phyloP scores from a whole-genome alignment of 2,329 filamentous ascomycete genomes.

The Colletotrichum sp. region DNA sequence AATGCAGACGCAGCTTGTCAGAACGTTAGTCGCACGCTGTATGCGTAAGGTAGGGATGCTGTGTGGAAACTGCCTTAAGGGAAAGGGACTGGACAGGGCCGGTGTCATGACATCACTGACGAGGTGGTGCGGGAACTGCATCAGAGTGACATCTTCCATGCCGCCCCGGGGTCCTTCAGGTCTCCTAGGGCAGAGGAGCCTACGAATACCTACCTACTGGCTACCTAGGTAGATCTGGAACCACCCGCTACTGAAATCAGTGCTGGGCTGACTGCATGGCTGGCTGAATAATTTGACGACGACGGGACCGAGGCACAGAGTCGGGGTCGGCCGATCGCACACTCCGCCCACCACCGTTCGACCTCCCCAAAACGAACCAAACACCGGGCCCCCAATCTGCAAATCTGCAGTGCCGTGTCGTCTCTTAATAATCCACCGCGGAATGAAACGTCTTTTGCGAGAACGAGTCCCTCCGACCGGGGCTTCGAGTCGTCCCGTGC shows the following conservation, averaged over 20 bases:
- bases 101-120: constrained; percentile 16
- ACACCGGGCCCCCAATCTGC: background rate
- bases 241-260: background rate
- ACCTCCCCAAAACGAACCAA: background rate
- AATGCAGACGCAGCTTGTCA: background rate
- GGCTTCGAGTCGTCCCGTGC: background rate
- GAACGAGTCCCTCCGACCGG: constrained; percentile 4
- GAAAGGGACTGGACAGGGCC: background rate
- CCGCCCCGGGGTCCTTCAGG: background rate
- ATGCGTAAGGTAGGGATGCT: background rate
- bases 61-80: background rate
- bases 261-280: background rate
- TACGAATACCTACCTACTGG: too few species aligned
- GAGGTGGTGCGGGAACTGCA: constrained; percentile 2
- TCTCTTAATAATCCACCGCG: background rate
- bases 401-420: background rate
- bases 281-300: background rate
- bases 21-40: background rate
- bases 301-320: background rate
- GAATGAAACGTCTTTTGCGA: background rate
- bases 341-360: background rate
- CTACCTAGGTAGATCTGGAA: too few species aligned
- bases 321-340: constrained; percentile 8
- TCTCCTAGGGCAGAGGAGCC: background rate
- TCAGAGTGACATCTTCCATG: constrained; percentile 18